These are phyloP conservation scores for Fusarium nurragi DNA, from an alignment of 2,329 filamentous ascomycete species.

Conservation along the genomic window DNA sequence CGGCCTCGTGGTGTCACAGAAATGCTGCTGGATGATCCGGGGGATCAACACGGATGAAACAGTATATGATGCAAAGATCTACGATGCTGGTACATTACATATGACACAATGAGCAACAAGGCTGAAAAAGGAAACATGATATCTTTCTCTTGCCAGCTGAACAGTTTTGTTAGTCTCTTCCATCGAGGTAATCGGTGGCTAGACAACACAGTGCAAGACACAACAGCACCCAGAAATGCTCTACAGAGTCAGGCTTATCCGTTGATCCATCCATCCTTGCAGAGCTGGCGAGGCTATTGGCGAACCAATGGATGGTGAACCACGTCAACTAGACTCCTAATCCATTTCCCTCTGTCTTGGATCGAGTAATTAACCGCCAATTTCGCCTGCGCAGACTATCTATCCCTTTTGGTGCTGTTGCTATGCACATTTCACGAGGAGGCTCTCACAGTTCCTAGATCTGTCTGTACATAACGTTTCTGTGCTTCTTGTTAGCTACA, in stretches of 20 bases:
- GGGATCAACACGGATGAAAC: slow-evolving; percentile 36
- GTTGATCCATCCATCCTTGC: slow-evolving; percentile 1
- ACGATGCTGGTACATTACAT: background rate
- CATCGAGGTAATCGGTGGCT: background rate
- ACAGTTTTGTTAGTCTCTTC: background rate
- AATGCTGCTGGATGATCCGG: background rate
- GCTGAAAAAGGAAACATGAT: slow-evolving; percentile 4
- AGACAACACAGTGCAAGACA: background rate
- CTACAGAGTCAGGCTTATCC: background rate
- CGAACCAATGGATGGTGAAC: slow-evolving; percentile 20
- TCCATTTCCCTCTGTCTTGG: slow-evolving; percentile 25
- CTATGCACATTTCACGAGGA: no score
- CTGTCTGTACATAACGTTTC: slow-evolving; percentile 6
- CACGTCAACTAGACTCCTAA: background rate
- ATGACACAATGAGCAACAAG: slow-evolving; percentile 19
- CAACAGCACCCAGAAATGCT: background rate
- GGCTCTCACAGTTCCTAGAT: background rate
- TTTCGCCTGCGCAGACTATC: slow-evolving; percentile 1
- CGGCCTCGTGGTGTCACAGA: background rate
- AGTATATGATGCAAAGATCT: slow-evolving; percentile 37
- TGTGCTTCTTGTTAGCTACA: slow-evolving; percentile 14
- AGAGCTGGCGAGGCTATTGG: slow-evolving; percentile 16
- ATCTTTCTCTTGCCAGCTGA: background rate
- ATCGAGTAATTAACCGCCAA: slow-evolving; percentile 27
- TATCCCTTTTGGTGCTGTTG: background rate